These are phyloP conservation scores for Scytalidium lignicola DNA, from an alignment of 2,329 filamentous ascomycete species.

Conservation along the genomic window DNA sequence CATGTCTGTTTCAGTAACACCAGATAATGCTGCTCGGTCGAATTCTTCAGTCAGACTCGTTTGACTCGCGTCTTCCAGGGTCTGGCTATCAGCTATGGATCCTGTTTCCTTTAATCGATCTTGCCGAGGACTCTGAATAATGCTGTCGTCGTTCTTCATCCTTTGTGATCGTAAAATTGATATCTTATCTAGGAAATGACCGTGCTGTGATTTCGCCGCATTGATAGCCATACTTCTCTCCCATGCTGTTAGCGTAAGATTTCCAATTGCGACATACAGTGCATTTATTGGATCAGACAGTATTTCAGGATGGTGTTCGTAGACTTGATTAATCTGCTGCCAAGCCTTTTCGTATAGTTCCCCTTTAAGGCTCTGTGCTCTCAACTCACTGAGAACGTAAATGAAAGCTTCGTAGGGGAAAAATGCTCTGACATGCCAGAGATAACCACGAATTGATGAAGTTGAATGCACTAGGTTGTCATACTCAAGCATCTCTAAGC, in stretches of 20 bases:
- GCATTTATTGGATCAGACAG: slow-evolving; percentile 21
- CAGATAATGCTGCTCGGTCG: neutral
- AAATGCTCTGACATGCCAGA: slow-evolving; percentile 4
- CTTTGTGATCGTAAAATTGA: neutral
- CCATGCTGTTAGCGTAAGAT: slow-evolving; percentile 26
- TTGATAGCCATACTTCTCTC: slow-evolving; percentile 8
- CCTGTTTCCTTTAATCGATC: neutral
- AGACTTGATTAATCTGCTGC: slow-evolving; percentile 24
- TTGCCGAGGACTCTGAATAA: neutral
- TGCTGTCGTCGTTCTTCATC: neutral
- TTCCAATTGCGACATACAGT: slow-evolving; percentile 24
- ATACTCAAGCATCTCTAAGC: slow-evolving; percentile 1
- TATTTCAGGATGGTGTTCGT: slow-evolving; percentile 25
- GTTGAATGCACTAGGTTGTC: neutral
- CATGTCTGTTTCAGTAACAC: neutral
- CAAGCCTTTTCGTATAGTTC: slow-evolving; percentile 25
- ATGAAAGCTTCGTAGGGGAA: slow-evolving; percentile 3
- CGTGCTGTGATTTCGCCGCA: neutral
- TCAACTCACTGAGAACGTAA: slow-evolving; percentile 24
- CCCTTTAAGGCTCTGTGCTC: slow-evolving; percentile 20
- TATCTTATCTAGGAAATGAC: neutral
- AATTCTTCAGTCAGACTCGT: neutral
- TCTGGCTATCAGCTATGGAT: neutral
- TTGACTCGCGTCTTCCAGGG: neutral
- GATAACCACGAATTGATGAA: neutral